A percentile compares a stretch with the other conserved stretches of the same genome.
Conservation (phyloP, 495 filamentous ascomycete species). For the Podospora anserina region DNA sequence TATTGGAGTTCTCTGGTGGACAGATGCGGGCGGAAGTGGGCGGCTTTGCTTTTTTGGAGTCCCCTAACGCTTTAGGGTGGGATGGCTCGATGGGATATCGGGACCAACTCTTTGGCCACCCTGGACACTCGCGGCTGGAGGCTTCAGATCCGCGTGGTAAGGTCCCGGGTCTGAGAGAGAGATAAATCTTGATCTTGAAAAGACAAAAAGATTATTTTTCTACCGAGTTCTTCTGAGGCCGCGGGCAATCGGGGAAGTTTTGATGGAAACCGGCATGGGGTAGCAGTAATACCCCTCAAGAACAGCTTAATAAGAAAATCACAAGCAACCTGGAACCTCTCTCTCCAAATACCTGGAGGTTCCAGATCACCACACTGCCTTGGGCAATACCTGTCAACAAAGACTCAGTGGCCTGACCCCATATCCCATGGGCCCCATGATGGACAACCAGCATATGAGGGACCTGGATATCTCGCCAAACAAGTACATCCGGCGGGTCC, state of each 20-base stretch:
- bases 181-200: not conserved
- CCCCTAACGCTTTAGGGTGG: conserved; percentile 5
- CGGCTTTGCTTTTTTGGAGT: conserved; percentile 1
- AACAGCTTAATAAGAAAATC: conserved; percentile 1
- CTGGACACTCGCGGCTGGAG: not conserved
- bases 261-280: not conserved
- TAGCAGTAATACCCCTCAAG: conserved; percentile 1
- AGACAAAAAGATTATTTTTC: not conserved
- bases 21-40: conserved; percentile 17
- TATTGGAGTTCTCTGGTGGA: conserved; percentile 7
- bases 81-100: not conserved
- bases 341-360: not conserved
- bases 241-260: not conserved
- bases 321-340: not conserved
- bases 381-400: not conserved
- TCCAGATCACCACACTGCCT: not conserved
- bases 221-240: not conserved
- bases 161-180: not conserved
- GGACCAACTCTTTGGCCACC: not conserved
- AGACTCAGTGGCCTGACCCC: not conserved
- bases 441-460: not conserved
- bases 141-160: not conserved
- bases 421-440: not conserved
- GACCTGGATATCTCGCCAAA: not conserved
- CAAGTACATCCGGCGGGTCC: conserved; percentile 2